Base-by-base conservation (phyloP, 2,329 filamentous ascomycete genomes). In the Hypoxylon sp. region DNA sequence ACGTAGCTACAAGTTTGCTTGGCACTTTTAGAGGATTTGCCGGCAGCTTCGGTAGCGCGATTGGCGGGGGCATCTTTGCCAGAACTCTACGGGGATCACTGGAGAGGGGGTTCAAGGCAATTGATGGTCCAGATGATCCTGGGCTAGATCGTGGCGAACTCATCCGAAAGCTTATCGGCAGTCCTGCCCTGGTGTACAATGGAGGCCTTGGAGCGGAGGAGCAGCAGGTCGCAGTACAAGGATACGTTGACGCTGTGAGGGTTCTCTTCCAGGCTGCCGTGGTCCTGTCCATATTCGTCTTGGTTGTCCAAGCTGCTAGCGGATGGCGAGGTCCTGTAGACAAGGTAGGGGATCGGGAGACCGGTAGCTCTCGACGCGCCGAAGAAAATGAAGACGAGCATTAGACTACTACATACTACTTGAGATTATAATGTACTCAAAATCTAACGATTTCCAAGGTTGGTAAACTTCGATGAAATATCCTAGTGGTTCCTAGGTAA, bases 21-120 rank as follows among this genome's bases (percentile, higher is more conserved):
- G 89, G 91, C 30, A 97, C 93, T 0, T 95, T 95, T 80, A 87
- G 94, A 3, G 92, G 92, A 4, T 95, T 96, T 70, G 92, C 92
- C 0, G 92, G 92, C 13, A 92, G 89, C 57, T 96, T 97, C 73
- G 93, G 93, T 2, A 91, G 91, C 1, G 89, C 93, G 0, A 91
- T 95, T 53, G 92, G 92, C 2, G 93, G 93, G 2, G 93, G 93
- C 0, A 83, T 92, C 59, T 95, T 95, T 76, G 84, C 86, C 44
- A 86, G 92, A 4, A 83, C 88, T 1, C 79, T 95, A 33, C 82
- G 85, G 50, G 79, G 73, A 1, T 82, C 83, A 0, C 82, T 95
- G 1, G 82, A 84, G n/a, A 74, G 79, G 0, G 88, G 89, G 0
- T 94, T 93, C 71, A 77, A 79, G 3, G 66, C 61, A 13, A 79